Percentiles rank a stretch among this genome's conserved stretches.
These are phyloP conservation scores for Selaginella moellendorffii DNA, from an alignment of 75 land plant genomes.

Conservation along the genomic window DNA sequence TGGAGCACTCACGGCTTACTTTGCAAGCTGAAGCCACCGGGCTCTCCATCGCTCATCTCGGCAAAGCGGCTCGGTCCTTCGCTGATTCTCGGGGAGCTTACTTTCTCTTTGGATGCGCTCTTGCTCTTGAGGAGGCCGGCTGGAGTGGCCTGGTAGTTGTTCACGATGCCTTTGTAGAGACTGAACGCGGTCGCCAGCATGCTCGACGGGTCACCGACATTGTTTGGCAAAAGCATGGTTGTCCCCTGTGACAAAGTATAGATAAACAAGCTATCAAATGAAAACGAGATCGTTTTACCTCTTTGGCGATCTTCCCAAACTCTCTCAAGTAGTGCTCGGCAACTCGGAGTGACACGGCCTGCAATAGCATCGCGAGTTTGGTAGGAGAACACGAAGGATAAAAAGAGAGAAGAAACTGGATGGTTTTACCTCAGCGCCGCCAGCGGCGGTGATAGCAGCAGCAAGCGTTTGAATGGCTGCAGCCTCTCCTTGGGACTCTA, in stretches of 20 bases:
- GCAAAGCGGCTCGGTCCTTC: background rate
- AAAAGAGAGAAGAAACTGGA: background rate
- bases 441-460: slow-evolving; percentile 40
- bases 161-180: slow-evolving; percentile 50
- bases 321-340: slow-evolving; percentile 86
- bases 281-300: too few species aligned
- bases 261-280: too few species aligned
- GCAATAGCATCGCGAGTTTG: background rate
- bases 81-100: background rate
- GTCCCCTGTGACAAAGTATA: slow-evolving; percentile 48
- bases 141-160: background rate
- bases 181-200: slow-evolving; percentile 76
- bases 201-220: slow-evolving; percentile 46
- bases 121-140: background rate
- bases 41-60: background rate
- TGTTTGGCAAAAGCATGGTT: slow-evolving; percentile 68
- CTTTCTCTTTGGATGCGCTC: background rate
- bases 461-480: slow-evolving; percentile 53
- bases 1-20: background rate
- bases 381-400: background rate
- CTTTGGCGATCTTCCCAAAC: slow-evolving; percentile 69
- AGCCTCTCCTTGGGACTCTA: slow-evolving; percentile 86
- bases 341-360: slow-evolving; percentile 78
- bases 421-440: slow-evolving; percentile 58
- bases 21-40: background rate